Evolutionary conservation across 768 basidiomycete species (phyloP), one percentile per base, ranked within the genome.

Genomic region (Pisolithus marmoratus): DNA sequence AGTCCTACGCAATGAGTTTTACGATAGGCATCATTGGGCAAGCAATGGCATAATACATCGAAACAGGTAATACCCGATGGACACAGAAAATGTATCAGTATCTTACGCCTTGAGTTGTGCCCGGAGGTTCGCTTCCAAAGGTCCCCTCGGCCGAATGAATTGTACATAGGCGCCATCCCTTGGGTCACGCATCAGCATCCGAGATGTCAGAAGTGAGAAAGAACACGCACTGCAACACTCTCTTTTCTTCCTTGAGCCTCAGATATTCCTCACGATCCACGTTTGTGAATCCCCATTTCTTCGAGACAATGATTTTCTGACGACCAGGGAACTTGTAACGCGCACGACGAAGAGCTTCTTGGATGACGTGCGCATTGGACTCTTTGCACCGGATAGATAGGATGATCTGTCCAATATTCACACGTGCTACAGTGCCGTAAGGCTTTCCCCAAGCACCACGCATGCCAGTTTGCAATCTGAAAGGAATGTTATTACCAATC

Each of bases 361-460:
- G 87, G 70, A 96, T 88, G 63, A 97, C 90, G 26, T 84, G 71
- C 38, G 86, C 82, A 70, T 93, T 93, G 60, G 67, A 60, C 63
- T 98, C 95, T 73, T 94, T 94, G 79, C 84, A 89, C 46, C 94
- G 90, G 72, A 97, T 86, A 50, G 84, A 87, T 31, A 87, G 77
- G 70, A 98, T 91, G 69, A 96, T 84, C 76, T 97, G 94, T 48
- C 96, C 94, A 59, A 97, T 98, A 82, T 93, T 85, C 59, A 96
- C 94, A 67, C 94, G 90, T 36, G 92, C 94, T 62, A 90, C 94
- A 17, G 87, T 92, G 59, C 93, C 94, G 71, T 96, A 94, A 40
- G 96, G 94, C 75, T 95, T 96, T 62, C 96, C 96, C 94, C 95
- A 99, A 38, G 95, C 95, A 60, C 95, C 96, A 74, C 95, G 91